Evolutionary conservation across 805 yeast species (phyloP).

Genomic region (Teunomyces lycoperdinae): DNA sequence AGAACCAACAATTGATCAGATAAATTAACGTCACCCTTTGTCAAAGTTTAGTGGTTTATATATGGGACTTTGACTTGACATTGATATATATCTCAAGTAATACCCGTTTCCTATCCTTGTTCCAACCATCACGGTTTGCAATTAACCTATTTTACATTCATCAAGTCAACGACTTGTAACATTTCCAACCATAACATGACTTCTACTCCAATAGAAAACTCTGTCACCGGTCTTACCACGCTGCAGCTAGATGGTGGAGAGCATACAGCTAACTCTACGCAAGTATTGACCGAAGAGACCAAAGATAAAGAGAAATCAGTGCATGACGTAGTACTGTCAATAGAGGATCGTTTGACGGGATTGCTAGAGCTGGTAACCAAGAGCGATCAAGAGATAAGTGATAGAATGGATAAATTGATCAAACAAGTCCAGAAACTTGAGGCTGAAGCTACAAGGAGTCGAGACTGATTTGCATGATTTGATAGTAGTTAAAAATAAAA

Average conservation of each 20-base stretch:
- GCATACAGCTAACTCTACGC: constrained; percentile 7
- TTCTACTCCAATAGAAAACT: constrained; percentile 1
- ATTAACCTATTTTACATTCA: no score
- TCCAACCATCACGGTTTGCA: no score
- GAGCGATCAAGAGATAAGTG: constrained; percentile 27
- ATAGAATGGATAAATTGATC: constrained; percentile 23
- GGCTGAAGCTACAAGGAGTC: no score
- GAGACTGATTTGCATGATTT: no score
- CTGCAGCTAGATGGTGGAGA: constrained; percentile 31
- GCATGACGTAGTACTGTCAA: constrained; percentile 33
- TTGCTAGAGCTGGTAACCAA: constrained; percentile 20
- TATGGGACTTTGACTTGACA: no score
- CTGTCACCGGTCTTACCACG: constrained; percentile 31
- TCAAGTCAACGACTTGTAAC: neutral
- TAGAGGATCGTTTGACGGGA: constrained; percentile 25
- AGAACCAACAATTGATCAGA: no score
- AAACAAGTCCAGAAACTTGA: constrained; percentile 16
- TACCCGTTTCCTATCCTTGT: no score
- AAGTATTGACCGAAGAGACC: neutral
- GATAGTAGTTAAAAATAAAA: no score
- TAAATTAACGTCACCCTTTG: neutral
- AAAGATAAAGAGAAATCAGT: constrained; percentile 12
- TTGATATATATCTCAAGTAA: no score
- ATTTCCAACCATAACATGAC: neutral
- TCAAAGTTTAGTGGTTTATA: neutral